phyloP scores from a whole-genome alignment of 2,329 filamentous ascomycete species.

The Colletotrichum filicis region DNA sequence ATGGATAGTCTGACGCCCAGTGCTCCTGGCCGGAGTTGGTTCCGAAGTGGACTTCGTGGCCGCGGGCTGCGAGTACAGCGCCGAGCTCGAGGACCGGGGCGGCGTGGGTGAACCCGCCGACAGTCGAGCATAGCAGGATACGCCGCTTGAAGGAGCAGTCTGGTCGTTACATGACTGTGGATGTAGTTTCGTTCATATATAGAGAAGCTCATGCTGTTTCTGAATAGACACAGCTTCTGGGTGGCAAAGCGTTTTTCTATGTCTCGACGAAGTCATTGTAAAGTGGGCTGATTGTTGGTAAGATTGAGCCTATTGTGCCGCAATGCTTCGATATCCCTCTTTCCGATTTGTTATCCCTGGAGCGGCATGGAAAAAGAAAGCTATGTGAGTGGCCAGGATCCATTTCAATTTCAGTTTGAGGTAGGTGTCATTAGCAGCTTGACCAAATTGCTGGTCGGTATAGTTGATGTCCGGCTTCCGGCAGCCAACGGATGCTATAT shows the following conservation, averaged over 20 bases:
- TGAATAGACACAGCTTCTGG: background rate
- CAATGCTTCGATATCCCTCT: background rate
- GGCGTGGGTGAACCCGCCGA: constrained; percentile 50
- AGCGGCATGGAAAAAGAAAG: background rate
- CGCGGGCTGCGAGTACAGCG: constrained; percentile 44
- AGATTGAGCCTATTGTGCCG: background rate
- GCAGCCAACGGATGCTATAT: background rate
- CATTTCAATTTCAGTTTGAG: no score
- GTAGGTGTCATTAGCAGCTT: background rate
- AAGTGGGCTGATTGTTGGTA: background rate
- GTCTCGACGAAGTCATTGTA: background rate
- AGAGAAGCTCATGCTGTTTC: no score
- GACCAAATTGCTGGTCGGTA: background rate
- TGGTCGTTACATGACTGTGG: background rate
- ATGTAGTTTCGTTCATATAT: background rate
- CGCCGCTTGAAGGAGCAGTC: background rate
- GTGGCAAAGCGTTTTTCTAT: background rate
- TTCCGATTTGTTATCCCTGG: background rate
- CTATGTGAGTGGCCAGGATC: background rate
- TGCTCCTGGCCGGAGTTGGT: constrained; percentile 49
- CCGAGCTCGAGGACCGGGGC: constrained; percentile 50
- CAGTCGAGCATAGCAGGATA: constrained; percentile 48
- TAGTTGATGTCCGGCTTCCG: background rate
- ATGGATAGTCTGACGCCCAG: constrained; percentile 45
- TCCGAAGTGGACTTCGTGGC: constrained; percentile 47